phyloP scores from a whole-genome alignment of 345 rosid species.

The Eucalyptus fibrosa region DNA sequence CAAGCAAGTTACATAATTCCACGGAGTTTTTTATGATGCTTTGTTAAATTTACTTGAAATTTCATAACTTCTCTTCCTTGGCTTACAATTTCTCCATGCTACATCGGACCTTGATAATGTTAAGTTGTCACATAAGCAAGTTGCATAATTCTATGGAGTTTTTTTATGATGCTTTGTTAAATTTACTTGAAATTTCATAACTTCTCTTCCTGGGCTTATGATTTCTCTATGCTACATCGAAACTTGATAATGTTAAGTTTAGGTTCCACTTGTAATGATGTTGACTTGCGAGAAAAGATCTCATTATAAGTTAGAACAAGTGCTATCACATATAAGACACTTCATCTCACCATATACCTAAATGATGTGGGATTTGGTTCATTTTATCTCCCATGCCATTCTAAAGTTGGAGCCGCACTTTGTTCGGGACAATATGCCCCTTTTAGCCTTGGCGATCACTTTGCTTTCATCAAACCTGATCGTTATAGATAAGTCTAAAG shows the following conservation, averaged over 20 bases:
- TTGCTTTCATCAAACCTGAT: rapidly evolving
- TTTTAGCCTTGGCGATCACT: rapidly evolving
- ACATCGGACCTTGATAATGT: too few species aligned
- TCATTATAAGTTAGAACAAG: too few species aligned
- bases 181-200: not conserved
- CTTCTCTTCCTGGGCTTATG: not conserved
- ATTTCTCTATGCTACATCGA: not conserved
- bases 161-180: not conserved
- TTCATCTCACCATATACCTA: too few species aligned
- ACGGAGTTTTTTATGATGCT: not conserved
- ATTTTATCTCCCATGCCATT: too few species aligned
- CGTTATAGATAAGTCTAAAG: not conserved
- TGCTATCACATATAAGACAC: too few species aligned
- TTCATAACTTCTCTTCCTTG: not conserved
- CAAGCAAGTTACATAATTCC: not conserved
- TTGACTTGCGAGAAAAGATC: too few species aligned
- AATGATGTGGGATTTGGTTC: too few species aligned
- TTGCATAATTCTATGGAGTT: not conserved
- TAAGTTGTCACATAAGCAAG: not conserved
- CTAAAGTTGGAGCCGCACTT: too few species aligned
- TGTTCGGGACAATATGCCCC: rapidly evolving
- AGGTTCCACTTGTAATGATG: too few species aligned
- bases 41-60: not conserved
- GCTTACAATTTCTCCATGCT: not conserved
- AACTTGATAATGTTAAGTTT: too few species aligned